phyloP scores from a whole-genome alignment of 176 grass and related monocot genomes.

The Melocanna baccifera region DNA sequence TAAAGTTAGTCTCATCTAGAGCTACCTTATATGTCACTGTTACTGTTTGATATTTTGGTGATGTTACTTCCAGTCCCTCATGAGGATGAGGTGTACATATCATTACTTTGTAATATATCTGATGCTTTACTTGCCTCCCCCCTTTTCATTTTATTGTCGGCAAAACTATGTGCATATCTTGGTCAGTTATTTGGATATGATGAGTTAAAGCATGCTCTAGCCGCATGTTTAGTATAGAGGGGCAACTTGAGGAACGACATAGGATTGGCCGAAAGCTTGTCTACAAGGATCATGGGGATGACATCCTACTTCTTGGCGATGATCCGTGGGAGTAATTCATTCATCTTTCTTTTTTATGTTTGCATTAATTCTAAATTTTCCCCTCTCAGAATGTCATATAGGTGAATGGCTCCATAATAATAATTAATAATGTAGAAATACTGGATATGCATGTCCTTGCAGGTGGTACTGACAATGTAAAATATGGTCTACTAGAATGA shows the following conservation, averaged over 20 bases:
- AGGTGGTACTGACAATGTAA: no score
- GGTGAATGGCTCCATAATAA: not conserved
- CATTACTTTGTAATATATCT: not conserved
- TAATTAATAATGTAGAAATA: no score
- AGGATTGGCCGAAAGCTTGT: constrained; percentile 72
- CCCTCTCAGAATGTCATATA: no score
- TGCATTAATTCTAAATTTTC: not conserved
- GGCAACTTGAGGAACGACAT: constrained; percentile 59
- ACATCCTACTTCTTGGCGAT: constrained; percentile 65
- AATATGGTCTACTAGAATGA: no score
- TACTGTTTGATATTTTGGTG: not conserved
- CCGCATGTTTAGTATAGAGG: constrained; percentile 66
- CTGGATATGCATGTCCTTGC: no score
- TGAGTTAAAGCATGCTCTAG: constrained; percentile 53
- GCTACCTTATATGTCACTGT: no score
- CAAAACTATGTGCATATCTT: no score
- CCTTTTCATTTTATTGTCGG: no score
- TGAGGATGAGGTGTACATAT: not conserved
- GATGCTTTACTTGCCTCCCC: not conserved
- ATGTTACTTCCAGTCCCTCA: not conserved
- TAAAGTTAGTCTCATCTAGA: no score
- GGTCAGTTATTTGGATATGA: constrained; percentile 51
- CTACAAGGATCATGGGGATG: constrained; percentile 61
- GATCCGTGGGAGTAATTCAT: constrained; percentile 79
- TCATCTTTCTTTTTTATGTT: not conserved